These are phyloP conservation scores for Chalciporus piperatus DNA, from an alignment of 768 basidiomycete species.

Conservation along the genomic window DNA sequence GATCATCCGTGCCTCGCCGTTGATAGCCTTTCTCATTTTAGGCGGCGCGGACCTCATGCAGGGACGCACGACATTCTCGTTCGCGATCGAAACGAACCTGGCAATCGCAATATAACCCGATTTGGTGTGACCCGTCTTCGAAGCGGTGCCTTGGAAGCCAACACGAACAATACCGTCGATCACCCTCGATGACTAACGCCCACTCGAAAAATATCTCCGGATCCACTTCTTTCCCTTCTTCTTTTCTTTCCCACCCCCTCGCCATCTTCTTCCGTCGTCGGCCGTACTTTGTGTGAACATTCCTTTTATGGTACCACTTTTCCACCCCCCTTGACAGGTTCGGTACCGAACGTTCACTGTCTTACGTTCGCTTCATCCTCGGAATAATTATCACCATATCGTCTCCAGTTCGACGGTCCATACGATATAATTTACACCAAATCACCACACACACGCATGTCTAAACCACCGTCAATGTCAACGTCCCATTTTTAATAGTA, in stretches of 20 bases:
- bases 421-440: constrained; percentile 13
- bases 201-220: background rate
- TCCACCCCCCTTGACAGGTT: background rate
- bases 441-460: constrained; percentile 1
- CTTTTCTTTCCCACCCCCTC: background rate
- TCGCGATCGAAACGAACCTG: background rate
- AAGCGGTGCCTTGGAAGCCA: constrained; percentile 27
- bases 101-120: constrained; percentile 17
- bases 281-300: constrained; percentile 4
- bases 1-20: background rate
- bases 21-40: background rate
- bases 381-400: constrained; percentile 14
- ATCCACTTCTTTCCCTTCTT: background rate
- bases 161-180: constrained; percentile 27
- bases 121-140: constrained; percentile 11
- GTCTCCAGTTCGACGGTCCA: background rate
- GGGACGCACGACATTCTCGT: background rate
- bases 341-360: constrained; percentile 7
- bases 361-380: background rate
- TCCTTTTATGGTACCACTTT: background rate
- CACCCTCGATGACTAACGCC: constrained; percentile 25
- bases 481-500: background rate
- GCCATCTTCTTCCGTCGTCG: constrained; percentile 8
- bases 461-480: background rate
- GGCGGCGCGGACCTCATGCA: constrained; percentile 7